Evolutionary conservation across 768 basidiomycete species (phyloP).

Genomic region (Trametes maxima): DNA sequence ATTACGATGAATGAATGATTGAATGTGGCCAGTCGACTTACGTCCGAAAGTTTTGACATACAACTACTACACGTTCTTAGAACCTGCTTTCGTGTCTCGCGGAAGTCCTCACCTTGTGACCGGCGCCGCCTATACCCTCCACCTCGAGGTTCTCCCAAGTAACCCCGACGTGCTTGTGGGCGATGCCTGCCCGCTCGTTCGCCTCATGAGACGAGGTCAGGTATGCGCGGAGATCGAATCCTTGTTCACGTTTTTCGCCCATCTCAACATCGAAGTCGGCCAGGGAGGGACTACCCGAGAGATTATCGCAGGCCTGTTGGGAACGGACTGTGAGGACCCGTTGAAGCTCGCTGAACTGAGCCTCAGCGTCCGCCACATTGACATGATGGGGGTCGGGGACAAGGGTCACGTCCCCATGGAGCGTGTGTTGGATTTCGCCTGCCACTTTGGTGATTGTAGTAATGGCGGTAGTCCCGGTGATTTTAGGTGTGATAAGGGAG

Average conservation of each 20-base stretch:
- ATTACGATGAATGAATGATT: too few relatives aligned
- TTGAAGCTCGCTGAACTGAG: too few relatives aligned
- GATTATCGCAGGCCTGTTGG: constrained; percentile 5
- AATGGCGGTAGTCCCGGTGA: too few relatives aligned
- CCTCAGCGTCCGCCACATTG: too few relatives aligned
- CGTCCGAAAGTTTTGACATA: constrained; percentile 64
- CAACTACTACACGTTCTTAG: constrained; percentile 39
- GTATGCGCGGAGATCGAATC: constrained; percentile 70
- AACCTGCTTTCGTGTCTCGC: not conserved
- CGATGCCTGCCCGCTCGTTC: constrained; percentile 63
- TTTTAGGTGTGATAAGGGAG: too few relatives aligned
- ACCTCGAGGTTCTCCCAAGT: constrained; percentile 74
- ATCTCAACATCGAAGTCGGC: constrained; percentile 40
- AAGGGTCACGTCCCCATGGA: too few relatives aligned
- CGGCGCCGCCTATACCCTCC: constrained; percentile 54
- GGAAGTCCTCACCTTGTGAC: constrained; percentile 51
- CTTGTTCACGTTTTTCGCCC: constrained; percentile 36
- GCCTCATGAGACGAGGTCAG: constrained; percentile 68
- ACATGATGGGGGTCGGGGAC: too few relatives aligned
- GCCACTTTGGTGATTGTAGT: too few relatives aligned
- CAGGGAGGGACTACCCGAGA: not conserved
- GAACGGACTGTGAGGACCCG: constrained; percentile 3
- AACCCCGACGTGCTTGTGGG: constrained; percentile 76
- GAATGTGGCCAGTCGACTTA: constrained; percentile 31
- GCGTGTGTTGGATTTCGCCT: too few relatives aligned